These are phyloP conservation scores for Rubroshorea leprosula DNA, from an alignment of 345 rosid species.

Conservation along the genomic window DNA sequence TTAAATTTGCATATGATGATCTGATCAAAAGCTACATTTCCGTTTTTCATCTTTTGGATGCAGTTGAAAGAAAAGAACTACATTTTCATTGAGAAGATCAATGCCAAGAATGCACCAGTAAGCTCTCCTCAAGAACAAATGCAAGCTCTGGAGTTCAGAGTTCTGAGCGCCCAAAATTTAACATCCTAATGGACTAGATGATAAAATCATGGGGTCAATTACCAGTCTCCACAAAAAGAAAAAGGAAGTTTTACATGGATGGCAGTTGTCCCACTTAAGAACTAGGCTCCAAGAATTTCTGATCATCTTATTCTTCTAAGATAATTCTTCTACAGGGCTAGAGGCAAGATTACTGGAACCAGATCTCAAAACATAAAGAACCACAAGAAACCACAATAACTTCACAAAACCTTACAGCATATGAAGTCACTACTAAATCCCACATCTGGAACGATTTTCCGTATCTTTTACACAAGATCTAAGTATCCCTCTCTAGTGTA, in stretches of 20 bases:
- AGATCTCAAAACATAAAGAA: conserved; percentile 5
- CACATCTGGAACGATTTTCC: conserved; percentile 69
- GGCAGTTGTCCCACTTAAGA: not conserved
- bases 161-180: not conserved
- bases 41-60: no score
- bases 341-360: not conserved
- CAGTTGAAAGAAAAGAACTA: not conserved
- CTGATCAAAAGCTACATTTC: no score
- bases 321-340: not conserved
- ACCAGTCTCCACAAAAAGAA: not conserved
- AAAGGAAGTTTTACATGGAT: not conserved
- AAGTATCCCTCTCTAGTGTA: conserved; percentile 91
- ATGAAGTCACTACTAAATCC: conserved; percentile 91
- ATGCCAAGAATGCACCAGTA: no score
- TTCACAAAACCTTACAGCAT: conserved; percentile 45
- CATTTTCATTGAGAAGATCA: not conserved
- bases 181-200: not conserved
- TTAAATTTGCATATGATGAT: no score
- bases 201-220: not conserved
- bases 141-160: not conserved
- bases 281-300: not conserved
- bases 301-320: not conserved
- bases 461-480: conserved; percentile 76
- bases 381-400: not conserved
- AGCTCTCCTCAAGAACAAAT: not conserved